These are phyloP conservation scores for Orychophragmus violaceus DNA, from an alignment of 345 rosid species.

Conservation along the genomic window DNA sequence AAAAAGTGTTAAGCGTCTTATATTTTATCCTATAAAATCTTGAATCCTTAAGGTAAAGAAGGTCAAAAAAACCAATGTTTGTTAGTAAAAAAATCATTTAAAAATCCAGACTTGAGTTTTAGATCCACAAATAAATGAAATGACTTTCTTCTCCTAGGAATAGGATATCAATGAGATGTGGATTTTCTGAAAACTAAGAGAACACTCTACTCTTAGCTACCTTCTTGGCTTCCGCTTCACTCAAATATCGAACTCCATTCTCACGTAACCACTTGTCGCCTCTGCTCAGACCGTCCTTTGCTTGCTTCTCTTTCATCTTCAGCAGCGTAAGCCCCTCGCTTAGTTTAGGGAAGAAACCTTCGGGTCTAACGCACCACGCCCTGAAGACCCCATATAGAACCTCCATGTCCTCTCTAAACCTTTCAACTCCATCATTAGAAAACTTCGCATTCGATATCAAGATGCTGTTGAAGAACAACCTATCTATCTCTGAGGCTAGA, in stretches of 20 bases:
- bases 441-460: slow-evolving; percentile 59
- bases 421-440: slow-evolving; percentile 49
- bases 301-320: slow-evolving; percentile 56
- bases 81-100: background rate
- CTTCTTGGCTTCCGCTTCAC: slow-evolving; percentile 53
- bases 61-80: background rate
- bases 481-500: slow-evolving; percentile 67
- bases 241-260: slow-evolving; percentile 56
- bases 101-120: background rate
- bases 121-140: slow-evolving; percentile 24
- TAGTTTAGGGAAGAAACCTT: slow-evolving; percentile 69
- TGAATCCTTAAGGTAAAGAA: background rate
- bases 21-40: background rate
- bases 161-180: background rate
- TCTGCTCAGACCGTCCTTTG: slow-evolving; percentile 33
- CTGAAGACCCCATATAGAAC: slow-evolving; percentile 63
- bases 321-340: slow-evolving; percentile 59
- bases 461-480: slow-evolving; percentile 49
- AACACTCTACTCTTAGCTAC: slow-evolving; percentile 50
- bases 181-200: slow-evolving; percentile 14
- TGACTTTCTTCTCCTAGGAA: background rate
- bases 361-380: slow-evolving; percentile 80
- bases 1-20: background rate
- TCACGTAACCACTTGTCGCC: slow-evolving; percentile 51
- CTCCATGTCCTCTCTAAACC: slow-evolving; percentile 55